Evolutionary conservation across 805 yeast genomes (phyloP), one percentile per base, ranked within the genome.

Genomic region (Jamesozyma hellenica): DNA sequence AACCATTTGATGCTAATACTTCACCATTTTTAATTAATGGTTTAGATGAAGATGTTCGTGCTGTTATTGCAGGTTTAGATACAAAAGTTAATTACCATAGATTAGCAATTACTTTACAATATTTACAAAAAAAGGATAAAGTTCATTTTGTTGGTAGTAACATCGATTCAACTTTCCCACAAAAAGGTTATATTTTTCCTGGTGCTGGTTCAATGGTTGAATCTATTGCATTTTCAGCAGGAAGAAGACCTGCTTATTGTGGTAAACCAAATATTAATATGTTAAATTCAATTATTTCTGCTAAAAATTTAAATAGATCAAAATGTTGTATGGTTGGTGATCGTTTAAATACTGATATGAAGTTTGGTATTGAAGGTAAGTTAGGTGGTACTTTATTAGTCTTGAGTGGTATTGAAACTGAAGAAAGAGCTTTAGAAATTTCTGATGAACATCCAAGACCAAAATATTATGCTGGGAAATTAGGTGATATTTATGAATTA

Each of bases 201-300:
- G 98, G 98, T 25, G 97, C 98, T 1, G 98, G 98, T 1, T 79
- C 96, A 1, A 74, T 86, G 47, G 79, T 90, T 33, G 83, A 85
- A 49, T 71, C 87, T 0, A 77, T 85, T 14, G 75, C 84, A 2
- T 76, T 64, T 48, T 79, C 90, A 11, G 64, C 84, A 17, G 88
- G 85, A n/a, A 73, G 96, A 48, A 65, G 73, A 45, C 97, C 98
- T 1, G 78, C 79, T 40, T 82, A 90, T 2, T 82, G 96, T 52
- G 98, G 98, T 40, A 92, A 92, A 58, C 98, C 98, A 17, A 77
- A 79, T 41, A 77, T 74, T 48, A 79, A 80, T 40, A 88, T 92
- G 96, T 74, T 92, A 79, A 84, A 85, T 55, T 79, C 94, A 16
- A 83, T 92, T 56, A 74, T 79, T 45, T 82, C 82, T 3, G 76